Evolutionary conservation across 108 stramenopile genomes (phyloP).

Genomic region (Bacterosira constricta): DNA sequence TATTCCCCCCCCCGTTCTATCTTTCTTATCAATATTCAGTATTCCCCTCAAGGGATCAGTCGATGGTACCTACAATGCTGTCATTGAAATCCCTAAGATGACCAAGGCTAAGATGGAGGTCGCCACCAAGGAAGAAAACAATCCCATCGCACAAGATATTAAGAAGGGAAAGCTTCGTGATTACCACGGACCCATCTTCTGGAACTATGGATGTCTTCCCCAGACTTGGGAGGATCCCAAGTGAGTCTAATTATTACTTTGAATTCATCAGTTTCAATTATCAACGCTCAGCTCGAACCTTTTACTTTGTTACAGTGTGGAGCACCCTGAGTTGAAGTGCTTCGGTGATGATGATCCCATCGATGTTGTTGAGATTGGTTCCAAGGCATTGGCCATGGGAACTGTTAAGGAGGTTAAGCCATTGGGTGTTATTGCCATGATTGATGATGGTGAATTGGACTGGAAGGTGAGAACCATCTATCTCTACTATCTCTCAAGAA

Average conservation of each 20-base stretch:
- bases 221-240: conserved; percentile 99
- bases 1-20: too few species aligned
- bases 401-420: conserved; percentile 94
- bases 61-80: conserved; percentile 86
- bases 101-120: conserved; percentile 99
- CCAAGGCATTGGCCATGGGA: conserved; percentile 77
- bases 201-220: conserved; percentile 99
- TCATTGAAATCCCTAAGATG: conserved; percentile 98
- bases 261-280: too few species aligned
- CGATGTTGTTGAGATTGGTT: conserved; percentile 99
- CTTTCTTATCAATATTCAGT: too few species aligned
- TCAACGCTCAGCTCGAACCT: too few species aligned
- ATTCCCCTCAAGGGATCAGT: conserved; percentile 68
- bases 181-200: conserved; percentile 99
- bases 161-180: conserved; percentile 98
- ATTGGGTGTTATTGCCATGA: conserved; percentile 99
- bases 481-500: not conserved
- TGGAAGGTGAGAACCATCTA: conserved; percentile 88
- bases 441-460: conserved; percentile 99
- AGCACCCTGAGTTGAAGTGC: conserved; percentile 93
- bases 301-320: too few species aligned
- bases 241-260: too few species aligned
- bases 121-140: conserved; percentile 94
- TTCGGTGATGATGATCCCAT: conserved; percentile 99
- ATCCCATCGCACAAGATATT: conserved; percentile 98